Percentiles rank a stretch among this genome's conserved stretches.
Evolutionary conservation across 495 filamentous ascomycete species (phyloP).

Genomic region (Eremomyces bilateralis): DNA sequence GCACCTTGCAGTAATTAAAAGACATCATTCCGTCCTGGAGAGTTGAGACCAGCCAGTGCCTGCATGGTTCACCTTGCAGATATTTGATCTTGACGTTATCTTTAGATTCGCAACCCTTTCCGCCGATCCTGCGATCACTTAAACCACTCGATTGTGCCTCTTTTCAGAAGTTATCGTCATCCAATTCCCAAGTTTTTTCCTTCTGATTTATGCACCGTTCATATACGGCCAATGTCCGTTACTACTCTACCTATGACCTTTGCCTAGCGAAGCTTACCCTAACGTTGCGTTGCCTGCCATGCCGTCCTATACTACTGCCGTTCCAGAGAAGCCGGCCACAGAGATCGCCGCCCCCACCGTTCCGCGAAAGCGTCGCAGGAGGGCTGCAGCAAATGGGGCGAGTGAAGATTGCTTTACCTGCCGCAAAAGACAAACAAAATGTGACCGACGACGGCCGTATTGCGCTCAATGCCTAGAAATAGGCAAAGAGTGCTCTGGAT

Average conservation of each 20-base stretch:
- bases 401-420: conserved; percentile 94
- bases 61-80: too few relatives aligned
- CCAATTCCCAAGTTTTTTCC: not conserved
- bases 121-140: too few relatives aligned
- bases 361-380: conserved; percentile 61
- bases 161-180: too few relatives aligned
- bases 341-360: conserved; percentile 2
- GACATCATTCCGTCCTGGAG: too few relatives aligned
- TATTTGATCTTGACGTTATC: too few relatives aligned
- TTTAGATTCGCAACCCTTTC: too few relatives aligned
- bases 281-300: too few relatives aligned
- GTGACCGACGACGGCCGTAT: conserved; percentile 83
- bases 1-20: too few relatives aligned
- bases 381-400: conserved; percentile 74
- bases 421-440: conserved; percentile 57
- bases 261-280: not conserved
- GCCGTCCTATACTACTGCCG: too few relatives aligned
- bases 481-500: conserved; percentile 86
- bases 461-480: conserved; percentile 85
- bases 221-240: not conserved
- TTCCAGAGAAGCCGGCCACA: conserved; percentile 3
- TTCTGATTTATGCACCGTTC: not conserved
- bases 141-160: too few relatives aligned
- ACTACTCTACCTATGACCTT: not conserved
- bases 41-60: too few relatives aligned